These are phyloP conservation scores for Geotrichum bryndzae DNA, from an alignment of 1,139 yeast genomes.

Conservation along the genomic window DNA sequence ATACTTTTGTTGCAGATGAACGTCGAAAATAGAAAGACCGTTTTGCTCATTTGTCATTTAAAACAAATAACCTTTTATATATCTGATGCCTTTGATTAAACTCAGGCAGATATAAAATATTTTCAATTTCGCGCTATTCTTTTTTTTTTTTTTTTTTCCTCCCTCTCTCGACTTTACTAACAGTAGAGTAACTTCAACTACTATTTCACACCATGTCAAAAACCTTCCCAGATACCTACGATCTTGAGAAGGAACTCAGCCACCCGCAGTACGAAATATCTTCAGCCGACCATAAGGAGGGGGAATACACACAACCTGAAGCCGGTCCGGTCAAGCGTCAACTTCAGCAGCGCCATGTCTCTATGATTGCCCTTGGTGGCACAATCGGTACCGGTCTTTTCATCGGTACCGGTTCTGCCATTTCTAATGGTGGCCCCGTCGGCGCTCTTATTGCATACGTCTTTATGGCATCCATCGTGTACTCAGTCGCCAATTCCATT, in stretches of 20 bases:
- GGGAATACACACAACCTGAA: background rate
- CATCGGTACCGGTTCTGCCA: conserved; percentile 64
- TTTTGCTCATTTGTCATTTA: background rate
- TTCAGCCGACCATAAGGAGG: background rate
- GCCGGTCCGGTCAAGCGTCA: conserved; percentile 32
- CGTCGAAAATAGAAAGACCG: background rate
- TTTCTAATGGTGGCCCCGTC: conserved; percentile 61
- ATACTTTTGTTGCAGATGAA: background rate
- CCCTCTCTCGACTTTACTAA: background rate
- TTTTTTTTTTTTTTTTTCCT: background rate
- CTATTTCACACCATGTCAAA: background rate
- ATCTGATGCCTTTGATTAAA: background rate
- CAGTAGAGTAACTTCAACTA: background rate
- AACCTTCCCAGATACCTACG: background rate
- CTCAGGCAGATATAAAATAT: background rate
- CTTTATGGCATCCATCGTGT: conserved; percentile 48
- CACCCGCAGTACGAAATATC: background rate
- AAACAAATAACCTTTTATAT: background rate
- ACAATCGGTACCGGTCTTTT: conserved; percentile 48
- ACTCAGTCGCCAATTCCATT: conserved; percentile 50
- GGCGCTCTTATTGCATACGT: conserved; percentile 53
- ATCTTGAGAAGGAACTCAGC: conserved; percentile 1
- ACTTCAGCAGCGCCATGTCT: conserved; percentile 43
- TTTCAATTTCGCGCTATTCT: background rate
- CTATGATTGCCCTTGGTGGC: conserved; percentile 49